Conservation (phyloP, 495 filamentous ascomycete genomes). For the Xylaria bambusicola region DNA sequence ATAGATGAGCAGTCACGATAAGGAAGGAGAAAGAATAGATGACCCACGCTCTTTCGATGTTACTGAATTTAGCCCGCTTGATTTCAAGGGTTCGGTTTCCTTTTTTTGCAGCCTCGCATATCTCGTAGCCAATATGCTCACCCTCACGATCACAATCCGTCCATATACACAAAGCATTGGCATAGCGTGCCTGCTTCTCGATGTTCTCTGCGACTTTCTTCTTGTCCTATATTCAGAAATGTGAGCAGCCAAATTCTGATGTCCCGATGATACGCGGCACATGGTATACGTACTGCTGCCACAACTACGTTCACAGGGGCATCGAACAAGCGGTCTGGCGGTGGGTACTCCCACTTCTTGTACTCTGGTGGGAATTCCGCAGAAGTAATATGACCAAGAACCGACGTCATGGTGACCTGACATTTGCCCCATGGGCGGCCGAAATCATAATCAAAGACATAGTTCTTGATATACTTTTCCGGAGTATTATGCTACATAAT, state of each 20-base stretch:
- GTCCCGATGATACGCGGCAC: background rate
- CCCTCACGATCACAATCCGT: conserved; percentile 98
- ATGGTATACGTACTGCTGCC: conserved; percentile 53
- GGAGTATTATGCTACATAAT: conserved; percentile 51
- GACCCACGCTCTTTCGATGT: conserved; percentile 86
- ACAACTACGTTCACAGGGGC: conserved; percentile 70
- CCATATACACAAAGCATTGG: conserved; percentile 85
- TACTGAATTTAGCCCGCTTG: conserved; percentile 88
- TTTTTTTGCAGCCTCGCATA: conserved; percentile 74
- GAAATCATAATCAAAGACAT: conserved; percentile 87
- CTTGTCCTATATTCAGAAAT: conserved; percentile 62
- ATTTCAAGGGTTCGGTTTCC: conserved; percentile 75
- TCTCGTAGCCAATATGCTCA: conserved; percentile 94
- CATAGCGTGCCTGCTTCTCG: conserved; percentile 66
- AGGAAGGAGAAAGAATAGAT: background rate
- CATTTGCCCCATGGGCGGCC: conserved; percentile 77
- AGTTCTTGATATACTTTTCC: conserved; percentile 87
- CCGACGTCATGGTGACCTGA: conserved; percentile 87
- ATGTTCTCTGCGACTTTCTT: conserved; percentile 84
- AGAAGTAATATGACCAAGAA: conserved; percentile 78
- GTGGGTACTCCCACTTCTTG: conserved; percentile 77
- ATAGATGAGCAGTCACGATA: conserved; percentile 20
- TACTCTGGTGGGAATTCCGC: conserved; percentile 71
- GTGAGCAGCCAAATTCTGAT: background rate
- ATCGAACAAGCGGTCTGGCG: conserved; percentile 78